Conservation (phyloP, 371 early-diverging fungal species). For the Mucor velutinosus region DNA sequence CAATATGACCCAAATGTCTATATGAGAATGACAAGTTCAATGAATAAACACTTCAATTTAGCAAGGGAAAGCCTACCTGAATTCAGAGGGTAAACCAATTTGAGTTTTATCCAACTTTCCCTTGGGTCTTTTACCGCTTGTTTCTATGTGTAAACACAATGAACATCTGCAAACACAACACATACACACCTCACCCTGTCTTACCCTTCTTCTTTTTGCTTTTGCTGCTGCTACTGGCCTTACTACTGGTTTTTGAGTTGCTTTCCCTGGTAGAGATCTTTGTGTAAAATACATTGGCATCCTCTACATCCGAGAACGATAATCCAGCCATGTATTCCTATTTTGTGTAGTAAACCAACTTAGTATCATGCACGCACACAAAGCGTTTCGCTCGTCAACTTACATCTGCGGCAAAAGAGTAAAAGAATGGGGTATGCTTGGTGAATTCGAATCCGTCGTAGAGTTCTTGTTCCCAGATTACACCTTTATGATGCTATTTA, state of each 20-base stretch:
- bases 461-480: conserved; percentile 86
- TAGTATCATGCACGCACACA: background rate
- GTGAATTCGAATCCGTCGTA: conserved; percentile 77
- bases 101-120: conserved; percentile 71
- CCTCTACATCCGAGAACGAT: conserved; percentile 83
- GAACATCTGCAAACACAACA: background rate
- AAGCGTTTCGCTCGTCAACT: conserved; percentile 15
- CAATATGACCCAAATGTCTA: conserved; percentile 80
- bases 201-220: conserved; percentile 49
- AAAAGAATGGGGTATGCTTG: conserved; percentile 81
- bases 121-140: conserved; percentile 36
- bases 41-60: background rate
- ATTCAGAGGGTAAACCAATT: conserved; percentile 79
- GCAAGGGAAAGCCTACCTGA: conserved; percentile 44
- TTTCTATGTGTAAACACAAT: conserved; percentile 5
- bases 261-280: conserved; percentile 63
- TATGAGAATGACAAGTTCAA: background rate
- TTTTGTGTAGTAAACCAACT: background rate
- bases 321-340: conserved; percentile 80
- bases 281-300: conserved; percentile 77
- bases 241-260: conserved; percentile 9
- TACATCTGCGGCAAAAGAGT: conserved; percentile 84
- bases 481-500: conserved; percentile 54
- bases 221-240: conserved; percentile 26
- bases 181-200: background rate